Base-by-base conservation (phyloP, 805 yeast species). In the Nakazawaea pomicola region DNA sequence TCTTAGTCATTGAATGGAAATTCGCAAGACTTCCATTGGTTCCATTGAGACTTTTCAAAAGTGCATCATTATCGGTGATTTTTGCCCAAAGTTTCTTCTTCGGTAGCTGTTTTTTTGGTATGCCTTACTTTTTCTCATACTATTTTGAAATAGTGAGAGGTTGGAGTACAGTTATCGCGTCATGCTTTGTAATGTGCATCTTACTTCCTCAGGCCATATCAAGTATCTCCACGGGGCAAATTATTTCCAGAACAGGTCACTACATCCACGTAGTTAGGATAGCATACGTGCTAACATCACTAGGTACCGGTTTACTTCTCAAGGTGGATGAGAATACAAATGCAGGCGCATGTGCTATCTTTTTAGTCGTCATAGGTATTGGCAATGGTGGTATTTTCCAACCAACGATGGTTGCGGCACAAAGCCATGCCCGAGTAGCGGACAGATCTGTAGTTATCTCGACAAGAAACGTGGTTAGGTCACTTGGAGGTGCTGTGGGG, bases 401-500 rank as follows among this genome's bases (percentile, higher is more conserved):
- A 51, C 80, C 80, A 4, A 68, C 75, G 0, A 63, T 75, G 58
- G 71, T 76, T 9, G 81, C 80, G 1, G 66, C 67, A 28, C 81
- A 68, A 51, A 78, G 80, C 1, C 76, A 74, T 45, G 61, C 76
- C 12, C 57, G 48, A 29, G 65, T 68, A 38, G 61, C 68, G 3
- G 83, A 78, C 46, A 55, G 85, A 34, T 79, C 83, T 0, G 78
- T 78, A 10, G 75, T 75, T 11, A 76, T 77, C 8, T 66, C 80
- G 3, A 64, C 79, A 1, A 63, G 84, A 53, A 77, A 76, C 49
- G 75, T 76, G 18, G 49, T 74, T 35, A 60, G 84, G 41, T 71
- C 79, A 3, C 68, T 79, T 43, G 85, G 84, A 12, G 81, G 81
- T n/a, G 69, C 83, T 1, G 58, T 76, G 20, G 83, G 84, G 0